A percentile compares a stretch with the other conserved stretches of the same genome.
Evolutionary conservation across 2,329 filamentous ascomycete species (phyloP).

Genomic region (Talaromyces sp.): DNA sequence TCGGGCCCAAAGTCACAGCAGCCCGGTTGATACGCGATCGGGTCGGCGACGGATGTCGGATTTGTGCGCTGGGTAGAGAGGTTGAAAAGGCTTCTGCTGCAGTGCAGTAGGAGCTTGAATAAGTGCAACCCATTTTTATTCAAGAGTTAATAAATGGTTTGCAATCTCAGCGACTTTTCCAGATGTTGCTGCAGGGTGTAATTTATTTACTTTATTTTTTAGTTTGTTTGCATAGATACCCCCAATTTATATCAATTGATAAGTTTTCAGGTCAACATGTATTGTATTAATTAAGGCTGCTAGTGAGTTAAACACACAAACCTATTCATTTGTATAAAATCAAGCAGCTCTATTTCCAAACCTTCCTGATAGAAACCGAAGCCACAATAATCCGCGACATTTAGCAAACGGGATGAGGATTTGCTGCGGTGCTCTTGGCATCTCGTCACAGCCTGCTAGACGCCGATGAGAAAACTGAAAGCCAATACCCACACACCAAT

Average conservation of each 20-base stretch:
- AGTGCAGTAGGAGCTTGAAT: background rate
- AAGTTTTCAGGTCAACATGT: background rate
- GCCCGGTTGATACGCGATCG: slow-evolving; percentile 72
- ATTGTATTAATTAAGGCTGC: background rate
- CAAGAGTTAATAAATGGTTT: background rate
- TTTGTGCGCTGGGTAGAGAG: slow-evolving; percentile 33
- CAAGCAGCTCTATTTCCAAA: background rate
- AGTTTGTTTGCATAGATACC: background rate
- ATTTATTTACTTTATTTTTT: background rate
- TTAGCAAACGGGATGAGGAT: background rate
- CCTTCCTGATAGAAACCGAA: background rate
- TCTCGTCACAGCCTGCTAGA: background rate
- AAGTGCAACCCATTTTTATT: background rate
- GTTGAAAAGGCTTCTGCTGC: slow-evolving; percentile 21
- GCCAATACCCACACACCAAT: background rate
- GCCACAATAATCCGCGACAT: background rate
- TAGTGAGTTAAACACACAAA: background rate
- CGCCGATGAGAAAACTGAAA: background rate
- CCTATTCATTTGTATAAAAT: background rate
- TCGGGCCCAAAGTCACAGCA: slow-evolving; percentile 83
- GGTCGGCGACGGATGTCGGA: slow-evolving; percentile 46
- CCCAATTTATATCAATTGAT: background rate
- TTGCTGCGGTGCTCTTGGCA: background rate
- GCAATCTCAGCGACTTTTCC: background rate
- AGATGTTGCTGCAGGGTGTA: background rate